Evolutionary conservation across 2,329 filamentous ascomycete genomes (phyloP), one percentile per base, ranked within the genome.

Genomic region (Sporothrix dimorphospora): DNA sequence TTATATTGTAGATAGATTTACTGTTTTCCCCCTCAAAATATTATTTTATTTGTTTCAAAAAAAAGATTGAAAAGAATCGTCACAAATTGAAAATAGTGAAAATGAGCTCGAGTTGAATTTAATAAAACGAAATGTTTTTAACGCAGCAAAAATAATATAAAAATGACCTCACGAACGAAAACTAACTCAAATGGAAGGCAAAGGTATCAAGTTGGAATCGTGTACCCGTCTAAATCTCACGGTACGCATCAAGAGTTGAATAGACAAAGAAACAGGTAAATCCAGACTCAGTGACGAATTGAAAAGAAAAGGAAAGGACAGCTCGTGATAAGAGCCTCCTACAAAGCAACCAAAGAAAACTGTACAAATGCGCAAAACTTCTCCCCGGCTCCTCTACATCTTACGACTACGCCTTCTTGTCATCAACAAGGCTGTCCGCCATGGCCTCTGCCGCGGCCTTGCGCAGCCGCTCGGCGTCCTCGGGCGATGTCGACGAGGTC

Each of bases 401-500:
- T 7, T 3, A 16, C 38, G 14, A 14, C 45, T 70, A 70, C 40
- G 61, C 61, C 75, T 75, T 70, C 75, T 76, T 76, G 66, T 75
- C 73, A 8, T 77, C 76, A 3, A 77, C 76, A 16, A 77, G 71
- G 59, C 76, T 77, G 63, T 77, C 76, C 4, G 75, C 75, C 76
- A 77, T 77, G 34, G 76, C 76, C 68, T 77, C 76, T 8, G 76
- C 76, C 2, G 76, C 76, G 0, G 76, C 76, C 73, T 76, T 74
- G 71, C 76, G 76, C 71, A 77, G 75, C n/a, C 76, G 73, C 72
- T 77, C 76, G 3, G 74, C 71, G 16, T 77, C 75, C 30, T 76
- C 76, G 11, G 73, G 51, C 14, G 74, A 70, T 19, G 63, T 53
- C 3, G 73, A 59, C 55, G 69, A 69, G 4, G 55, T 71, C 1